Percentiles rank a stretch among this genome's conserved stretches.
Evolutionary conservation across 1,284 basidiomycete species (phyloP).

Genomic region (Pascua sp.): DNA sequence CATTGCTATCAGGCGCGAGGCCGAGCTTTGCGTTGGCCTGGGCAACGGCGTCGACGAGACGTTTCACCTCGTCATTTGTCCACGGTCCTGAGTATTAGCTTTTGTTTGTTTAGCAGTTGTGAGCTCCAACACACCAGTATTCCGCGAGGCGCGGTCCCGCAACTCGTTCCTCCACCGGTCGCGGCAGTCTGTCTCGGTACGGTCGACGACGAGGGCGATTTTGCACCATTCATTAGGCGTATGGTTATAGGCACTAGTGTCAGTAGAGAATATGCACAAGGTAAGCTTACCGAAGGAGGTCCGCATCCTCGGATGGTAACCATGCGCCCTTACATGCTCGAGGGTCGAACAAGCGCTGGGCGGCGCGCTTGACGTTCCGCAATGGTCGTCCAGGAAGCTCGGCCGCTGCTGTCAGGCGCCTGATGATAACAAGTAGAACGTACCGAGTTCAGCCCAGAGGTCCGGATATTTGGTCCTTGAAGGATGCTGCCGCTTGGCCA

Average conservation of each 20-base stretch:
- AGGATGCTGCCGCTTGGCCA: conserved; percentile 24
- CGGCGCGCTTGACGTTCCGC: conserved; percentile 32
- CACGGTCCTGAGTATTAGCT: no score
- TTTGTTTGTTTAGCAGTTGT: neutral
- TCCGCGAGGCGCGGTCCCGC: conserved; percentile 4
- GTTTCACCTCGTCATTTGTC: conserved; percentile 13
- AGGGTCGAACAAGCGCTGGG: conserved; percentile 39
- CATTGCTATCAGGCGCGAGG: conserved; percentile 12
- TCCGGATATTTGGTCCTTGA: conserved; percentile 20
- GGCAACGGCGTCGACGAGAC: conserved; percentile 19
- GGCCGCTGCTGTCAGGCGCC: conserved; percentile 13
- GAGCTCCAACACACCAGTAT: conserved; percentile 21
- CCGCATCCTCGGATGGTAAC: conserved; percentile 35
- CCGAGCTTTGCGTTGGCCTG: conserved; percentile 20
- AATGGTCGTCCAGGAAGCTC: conserved; percentile 37
- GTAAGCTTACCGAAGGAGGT: conserved; percentile 26
- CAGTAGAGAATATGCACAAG: no score
- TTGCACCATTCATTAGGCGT: conserved; percentile 37
- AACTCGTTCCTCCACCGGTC: conserved; percentile 37
- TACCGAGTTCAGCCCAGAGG: conserved; percentile 34
- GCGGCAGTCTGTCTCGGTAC: conserved; percentile 39
- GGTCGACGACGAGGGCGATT: conserved; percentile 33
- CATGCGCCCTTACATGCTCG: conserved; percentile 38
- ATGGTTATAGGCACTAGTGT: conserved; percentile 26
- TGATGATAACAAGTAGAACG: no score